Conservation (phyloP, 2,329 filamentous ascomycete genomes). For the Diplocarpon mali region DNA sequence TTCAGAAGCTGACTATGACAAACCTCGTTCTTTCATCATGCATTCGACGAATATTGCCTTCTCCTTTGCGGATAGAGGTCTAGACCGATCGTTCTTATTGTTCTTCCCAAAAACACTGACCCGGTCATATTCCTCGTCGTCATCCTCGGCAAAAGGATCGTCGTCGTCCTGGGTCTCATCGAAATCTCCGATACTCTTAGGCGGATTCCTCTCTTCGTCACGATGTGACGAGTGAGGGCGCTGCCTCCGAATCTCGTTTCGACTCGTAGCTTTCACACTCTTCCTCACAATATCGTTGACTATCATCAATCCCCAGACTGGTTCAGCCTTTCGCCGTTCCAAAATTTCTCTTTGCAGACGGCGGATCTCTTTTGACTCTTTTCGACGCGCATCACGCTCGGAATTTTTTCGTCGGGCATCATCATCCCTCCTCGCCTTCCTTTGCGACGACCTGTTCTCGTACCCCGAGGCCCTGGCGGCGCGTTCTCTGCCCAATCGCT, state of each 20-base stretch:
- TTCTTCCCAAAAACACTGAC: conserved; percentile 11
- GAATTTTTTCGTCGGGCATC: background rate
- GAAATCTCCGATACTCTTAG: background rate
- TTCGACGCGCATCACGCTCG: background rate
- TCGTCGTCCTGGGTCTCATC: conserved; percentile 1
- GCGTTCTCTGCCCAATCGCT: background rate
- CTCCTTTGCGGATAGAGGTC: conserved; percentile 5
- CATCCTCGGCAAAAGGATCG: conserved; percentile 8
- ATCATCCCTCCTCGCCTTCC: background rate
- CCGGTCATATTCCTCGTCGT: conserved; percentile 3
- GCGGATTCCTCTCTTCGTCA: no score
- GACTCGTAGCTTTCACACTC: background rate
- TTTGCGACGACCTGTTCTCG: background rate
- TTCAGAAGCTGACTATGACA: conserved; percentile 1
- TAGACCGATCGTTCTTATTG: conserved; percentile 8
- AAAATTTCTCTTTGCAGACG: background rate
- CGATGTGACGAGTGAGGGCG: no score
- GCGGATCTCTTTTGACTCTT: background rate
- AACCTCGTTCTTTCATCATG: conserved; percentile 5
- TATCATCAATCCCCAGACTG: background rate
- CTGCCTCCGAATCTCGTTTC: no score
- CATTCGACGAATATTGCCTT: conserved; percentile 12
- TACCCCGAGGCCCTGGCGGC: background rate
- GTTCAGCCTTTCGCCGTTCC: background rate
- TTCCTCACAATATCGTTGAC: background rate